Conservation (phyloP, 306 rosid species). For the Vicia faba region DNA sequence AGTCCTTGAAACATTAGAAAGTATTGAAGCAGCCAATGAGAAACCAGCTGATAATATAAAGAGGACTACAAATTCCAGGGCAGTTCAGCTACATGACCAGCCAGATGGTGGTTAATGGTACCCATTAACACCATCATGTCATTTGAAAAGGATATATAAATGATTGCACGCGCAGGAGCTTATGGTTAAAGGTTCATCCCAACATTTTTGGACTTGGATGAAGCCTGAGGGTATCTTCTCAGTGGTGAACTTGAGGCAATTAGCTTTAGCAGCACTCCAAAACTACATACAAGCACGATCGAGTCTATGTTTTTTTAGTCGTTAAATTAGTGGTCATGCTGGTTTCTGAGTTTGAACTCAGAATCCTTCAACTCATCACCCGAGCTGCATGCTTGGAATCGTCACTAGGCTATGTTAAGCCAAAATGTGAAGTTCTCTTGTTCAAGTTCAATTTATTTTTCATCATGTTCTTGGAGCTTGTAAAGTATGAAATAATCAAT, state of each 20-base stretch:
- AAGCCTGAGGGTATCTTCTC: background rate
- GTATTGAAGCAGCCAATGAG: slow-evolving; percentile 59
- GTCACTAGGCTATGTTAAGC: background rate
- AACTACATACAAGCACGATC: background rate
- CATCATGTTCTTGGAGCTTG: background rate
- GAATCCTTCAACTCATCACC: background rate
- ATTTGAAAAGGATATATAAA: background rate
- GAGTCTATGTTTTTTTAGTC: too few species aligned
- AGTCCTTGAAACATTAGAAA: slow-evolving; percentile 67
- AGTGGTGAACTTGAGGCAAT: too few species aligned
- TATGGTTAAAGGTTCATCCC: background rate
- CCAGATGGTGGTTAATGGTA: slow-evolving; percentile 39
- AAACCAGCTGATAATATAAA: slow-evolving; percentile 49
- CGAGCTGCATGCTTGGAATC: background rate
- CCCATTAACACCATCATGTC: background rate
- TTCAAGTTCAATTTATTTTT: background rate
- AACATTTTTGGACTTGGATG: slow-evolving; percentile 2
- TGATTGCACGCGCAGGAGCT: background rate
- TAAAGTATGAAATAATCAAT: background rate
- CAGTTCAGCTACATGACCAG: slow-evolving; percentile 43
- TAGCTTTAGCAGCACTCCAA: background rate
- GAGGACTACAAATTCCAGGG: slow-evolving; percentile 34
- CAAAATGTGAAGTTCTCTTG: background rate
- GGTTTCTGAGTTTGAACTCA: background rate
- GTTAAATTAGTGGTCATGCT: background rate